Percentiles rank a stretch among this genome's conserved stretches.
These are phyloP conservation scores for Sporisorium graminicola DNA, from an alignment of 1,284 basidiomycete genomes.

Conservation along the genomic window DNA sequence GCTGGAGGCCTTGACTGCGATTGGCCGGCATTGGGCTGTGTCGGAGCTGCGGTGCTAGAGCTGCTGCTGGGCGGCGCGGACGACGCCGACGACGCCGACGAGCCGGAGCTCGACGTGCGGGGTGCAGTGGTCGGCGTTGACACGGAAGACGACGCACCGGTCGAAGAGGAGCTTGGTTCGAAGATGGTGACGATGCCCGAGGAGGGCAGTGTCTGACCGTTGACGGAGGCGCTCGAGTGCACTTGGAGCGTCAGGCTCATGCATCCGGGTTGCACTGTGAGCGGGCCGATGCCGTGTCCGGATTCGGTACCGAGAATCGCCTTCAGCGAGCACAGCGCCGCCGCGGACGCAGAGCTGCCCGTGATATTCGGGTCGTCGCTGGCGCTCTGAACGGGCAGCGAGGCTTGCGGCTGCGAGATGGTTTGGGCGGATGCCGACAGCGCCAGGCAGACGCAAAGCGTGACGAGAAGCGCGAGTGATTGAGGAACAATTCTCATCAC, in stretches of 20 bases:
- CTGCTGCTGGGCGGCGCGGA: neutral
- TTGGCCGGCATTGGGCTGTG: conserved; percentile 26
- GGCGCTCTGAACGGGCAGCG: conserved; percentile 30
- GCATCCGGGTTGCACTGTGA: conserved; percentile 20
- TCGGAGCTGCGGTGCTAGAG: conserved; percentile 8
- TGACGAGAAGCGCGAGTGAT: neutral
- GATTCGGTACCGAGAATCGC: conserved; percentile 23
- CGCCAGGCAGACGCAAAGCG: conserved; percentile 3
- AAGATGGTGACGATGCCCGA: conserved; percentile 42
- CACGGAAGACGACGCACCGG: neutral
- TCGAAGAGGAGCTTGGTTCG: conserved; percentile 6
- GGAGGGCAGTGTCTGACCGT: conserved; percentile 36
- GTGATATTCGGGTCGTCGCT: conserved; percentile 34
- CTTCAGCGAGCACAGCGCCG: conserved; percentile 25
- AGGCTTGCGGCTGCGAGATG: conserved; percentile 24
- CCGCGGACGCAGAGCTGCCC: conserved; percentile 8
- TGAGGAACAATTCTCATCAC: neutral
- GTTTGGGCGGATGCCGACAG: conserved; percentile 1
- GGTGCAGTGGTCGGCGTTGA: neutral
- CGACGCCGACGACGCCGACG: neutral
- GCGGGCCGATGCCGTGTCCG: conserved; percentile 32
- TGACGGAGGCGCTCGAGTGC: conserved; percentile 11
- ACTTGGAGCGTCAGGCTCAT: conserved; percentile 26
- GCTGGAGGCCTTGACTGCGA: conserved; percentile 5
- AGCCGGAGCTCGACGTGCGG: neutral